Base-by-base conservation (phyloP, 1,284 basidiomycete genomes). In the Malassezia globosa region DNA sequence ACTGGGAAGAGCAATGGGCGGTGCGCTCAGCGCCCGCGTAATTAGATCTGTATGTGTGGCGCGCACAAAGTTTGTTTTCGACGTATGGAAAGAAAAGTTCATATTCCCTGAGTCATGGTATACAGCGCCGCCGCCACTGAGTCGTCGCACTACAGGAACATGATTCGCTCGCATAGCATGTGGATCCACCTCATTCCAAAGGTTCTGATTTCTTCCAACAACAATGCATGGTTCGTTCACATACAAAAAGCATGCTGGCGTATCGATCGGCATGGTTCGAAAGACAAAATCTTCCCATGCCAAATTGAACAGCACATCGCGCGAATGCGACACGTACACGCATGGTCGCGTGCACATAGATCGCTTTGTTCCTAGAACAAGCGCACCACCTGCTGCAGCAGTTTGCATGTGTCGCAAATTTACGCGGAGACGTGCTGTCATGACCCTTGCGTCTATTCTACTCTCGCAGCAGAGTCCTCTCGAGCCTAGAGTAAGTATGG, bases 61-160 rank as follows among this genome's bases (percentile, higher is more conserved):
- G 31, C 90, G 78, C 64, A 92, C 82, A 60, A 99, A 97, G 0
- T 80, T 76, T 1, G 77, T 69, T 6, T 89, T 79, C 0, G 90
- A 82, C 11, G 92, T 77, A 61, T 95, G 87, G 56, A 99, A 84
- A 1, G 88, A 94, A 72, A 89, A 96, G 72, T 97, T 97, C 2
- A 87, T 89, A 72, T 99, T 99, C 23, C 94, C 94, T 18, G 87
- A 74, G 69, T 99, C 94, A 88, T 96, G 69, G 47, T 88, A 99
- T 3, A 97, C 94, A 0, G 94, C 86, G 6, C 94, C 94, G n/a
- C 94, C 94, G 10, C 94, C 94, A 58, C 87, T 90, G 49, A 85
- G 77, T 53, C 94, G 77, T 37, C 92, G 78, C 29, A 97, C 80
- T 61, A 89, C 83, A 0, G 86, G 85, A 8, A 92, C 77, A 2